Evolutionary conservation across 2,329 filamentous ascomycete genomes (phyloP), one percentile per base, ranked within the genome.

Genomic region (Hypoxylon sp.): DNA sequence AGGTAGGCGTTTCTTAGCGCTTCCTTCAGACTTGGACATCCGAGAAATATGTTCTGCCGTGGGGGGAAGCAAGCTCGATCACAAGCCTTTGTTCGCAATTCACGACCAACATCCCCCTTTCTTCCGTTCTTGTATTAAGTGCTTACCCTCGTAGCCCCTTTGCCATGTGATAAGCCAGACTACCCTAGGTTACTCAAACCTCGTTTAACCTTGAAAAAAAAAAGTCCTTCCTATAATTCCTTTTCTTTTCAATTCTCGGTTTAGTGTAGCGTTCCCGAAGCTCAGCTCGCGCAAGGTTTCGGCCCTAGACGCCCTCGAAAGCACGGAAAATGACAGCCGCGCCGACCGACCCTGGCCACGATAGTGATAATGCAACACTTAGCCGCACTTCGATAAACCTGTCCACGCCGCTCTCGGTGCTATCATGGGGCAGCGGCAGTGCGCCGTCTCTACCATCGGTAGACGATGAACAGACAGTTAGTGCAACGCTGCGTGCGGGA

Each of bases 391-490:
- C 55, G 17, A 55, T 63, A 13, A 47, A 54, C 17, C 50, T 58
- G 37, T 42, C 56, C 38, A 37, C 35, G 29, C 63, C 53, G 41
- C 29, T 31, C 13, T 64, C 55, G 41, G 20, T 27, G n/a, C 49
- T 68, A 27, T 67, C 67, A n/a, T 69, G 68, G 68, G 68, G 62
- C 21, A 63, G 49, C 17, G 61, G 63, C 2, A 68, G 67, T 35
- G 64, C 58, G 27, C 63, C 66, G 3, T 68, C 68, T 1, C 48
- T 69, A n/a, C 68, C 68, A 23, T 68, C 67, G 6, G 54, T 69
- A 27, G 67, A 69, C 33, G 58, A 63, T 35, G 62, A 68, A 8
- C 33, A 59, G 8, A 45, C 48, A 48, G 67, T 69, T 11, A 48
- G 65, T 68, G 8, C 21, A 29, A 10, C n/a, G 17, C 47, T 23